Conservation (phyloP, 2,329 filamentous ascomycete genomes). For the Zymoseptoria tritici region DNA sequence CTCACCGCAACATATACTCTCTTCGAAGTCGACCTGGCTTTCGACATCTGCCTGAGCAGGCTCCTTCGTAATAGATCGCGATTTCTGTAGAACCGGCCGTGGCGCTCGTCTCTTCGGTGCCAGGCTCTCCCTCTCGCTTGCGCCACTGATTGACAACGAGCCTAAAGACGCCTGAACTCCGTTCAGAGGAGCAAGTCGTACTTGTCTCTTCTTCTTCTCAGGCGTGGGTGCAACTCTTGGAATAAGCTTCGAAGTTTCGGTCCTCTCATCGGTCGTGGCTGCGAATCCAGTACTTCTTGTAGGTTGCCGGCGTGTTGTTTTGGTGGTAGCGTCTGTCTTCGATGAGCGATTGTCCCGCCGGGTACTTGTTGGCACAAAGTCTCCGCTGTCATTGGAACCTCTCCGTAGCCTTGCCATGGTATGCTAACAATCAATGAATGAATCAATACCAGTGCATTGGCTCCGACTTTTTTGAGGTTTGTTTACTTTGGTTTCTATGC, state of each 20-base stretch:
- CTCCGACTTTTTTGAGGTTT: not conserved
- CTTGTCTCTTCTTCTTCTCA: conserved; percentile 4
- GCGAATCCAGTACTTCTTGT: not conserved
- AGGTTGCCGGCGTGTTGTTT: not conserved
- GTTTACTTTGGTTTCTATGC: not conserved
- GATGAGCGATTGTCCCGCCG: not conserved
- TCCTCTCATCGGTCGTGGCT: not conserved
- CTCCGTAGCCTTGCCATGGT: conserved; percentile 6
- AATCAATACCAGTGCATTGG: not conserved
- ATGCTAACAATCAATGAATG: not conserved
- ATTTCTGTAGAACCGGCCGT: not conserved
- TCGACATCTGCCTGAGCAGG: not conserved
- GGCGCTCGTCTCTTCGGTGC: not conserved
- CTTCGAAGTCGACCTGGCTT: conserved; percentile 22
- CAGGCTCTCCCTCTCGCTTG: not conserved
- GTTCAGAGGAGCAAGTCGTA: conserved; percentile 13
- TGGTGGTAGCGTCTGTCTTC: not conserved
- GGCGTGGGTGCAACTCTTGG: conserved; percentile 1
- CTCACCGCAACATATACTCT: conserved; percentile 30
- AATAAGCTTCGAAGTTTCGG: not conserved
- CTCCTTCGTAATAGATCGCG: not conserved
- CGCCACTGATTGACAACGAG: not conserved
- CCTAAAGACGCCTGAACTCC: not conserved
- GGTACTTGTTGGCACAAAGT: not conserved
- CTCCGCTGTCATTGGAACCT: not conserved